Base-by-base conservation (phyloP, 805 yeast genomes). In the Tetrapisispora fleetii region DNA sequence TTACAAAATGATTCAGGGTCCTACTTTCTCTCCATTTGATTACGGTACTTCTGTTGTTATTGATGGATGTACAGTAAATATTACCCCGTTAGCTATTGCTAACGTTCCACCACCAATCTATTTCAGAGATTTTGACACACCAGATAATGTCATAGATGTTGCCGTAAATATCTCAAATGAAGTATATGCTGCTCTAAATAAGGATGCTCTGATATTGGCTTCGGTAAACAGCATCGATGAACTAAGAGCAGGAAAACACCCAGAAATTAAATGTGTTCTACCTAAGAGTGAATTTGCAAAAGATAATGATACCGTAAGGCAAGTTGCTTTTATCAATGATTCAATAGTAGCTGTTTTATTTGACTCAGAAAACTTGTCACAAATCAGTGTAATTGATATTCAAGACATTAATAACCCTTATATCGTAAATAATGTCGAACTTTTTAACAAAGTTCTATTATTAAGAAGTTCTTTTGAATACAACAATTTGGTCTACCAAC, bases 21-120 rank as follows among this genome's bases (percentile, higher is more conserved):
- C 95, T 7, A 75, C 84, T 0, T 62, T 71, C 14, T 64, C 78
- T 4, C 90, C 95, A 1, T 59, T 72, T 48, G 96, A 88, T 62
- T 60, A 76, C 27, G 98, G 99, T 43, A 79, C 85, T 73, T 78
- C 80, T 10, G 68, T 85, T 19, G 96, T 91, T 0, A 72, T 83
- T 35, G 98, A 93, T 68, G 96, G 96, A 1, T 57, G 64, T 1
- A 72, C 75, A 13, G 77, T 83, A 14, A 78, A 80, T 54, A 67
- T 89, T 21, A 91, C 99, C 0, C 97, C 98, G 0, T 71, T 93
- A 36, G 75, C 84, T 1, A 62, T 81, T 30, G 95, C 96, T 1
- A 88, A 82, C 61, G 91, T 88, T 11, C 99, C 99, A 3, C 99
- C 99, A 0, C 99, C 99, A 40, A 79, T 87, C 61, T 76, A 86